These are phyloP conservation scores for Sordariomycetes sp. DNA, from an alignment of 2,329 filamentous ascomycete species.

Conservation along the genomic window DNA sequence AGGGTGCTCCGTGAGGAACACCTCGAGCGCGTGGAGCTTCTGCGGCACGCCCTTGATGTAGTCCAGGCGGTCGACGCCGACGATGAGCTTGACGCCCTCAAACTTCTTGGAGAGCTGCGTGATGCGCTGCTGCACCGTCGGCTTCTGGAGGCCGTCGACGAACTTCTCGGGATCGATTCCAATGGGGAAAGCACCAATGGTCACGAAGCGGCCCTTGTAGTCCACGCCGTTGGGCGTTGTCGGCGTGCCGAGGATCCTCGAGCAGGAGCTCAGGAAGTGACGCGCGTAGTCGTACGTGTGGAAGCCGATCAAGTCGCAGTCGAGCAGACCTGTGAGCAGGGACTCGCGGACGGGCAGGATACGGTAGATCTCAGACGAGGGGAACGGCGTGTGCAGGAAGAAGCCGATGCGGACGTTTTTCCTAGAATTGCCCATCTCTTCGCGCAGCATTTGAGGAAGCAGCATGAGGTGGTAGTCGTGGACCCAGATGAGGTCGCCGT, in stretches of 20 bases:
- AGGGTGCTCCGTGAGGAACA: constrained; percentile 92
- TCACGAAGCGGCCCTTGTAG: constrained; percentile 79
- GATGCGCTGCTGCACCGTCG: constrained; percentile 82
- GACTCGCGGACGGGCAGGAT: constrained; percentile 89
- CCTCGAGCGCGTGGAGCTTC: constrained; percentile 91
- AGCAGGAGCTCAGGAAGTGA: constrained; percentile 93
- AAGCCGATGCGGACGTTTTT: constrained; percentile 97
- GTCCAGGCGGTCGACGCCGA: constrained; percentile 86
- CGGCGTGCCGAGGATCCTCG: constrained; percentile 70
- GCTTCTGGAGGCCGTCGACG: constrained; percentile 75
- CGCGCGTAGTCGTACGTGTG: constrained; percentile 99
- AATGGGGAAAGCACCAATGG: constrained; percentile 92
- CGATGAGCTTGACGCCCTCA: constrained; percentile 90
- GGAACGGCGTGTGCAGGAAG: constrained; percentile 96
- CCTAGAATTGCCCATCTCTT: constrained; percentile 71
- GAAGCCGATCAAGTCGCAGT: constrained; percentile 94
- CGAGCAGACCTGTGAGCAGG: constrained; percentile 76
- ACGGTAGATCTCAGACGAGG: constrained; percentile 92
- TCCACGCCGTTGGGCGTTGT: constrained; percentile 93
- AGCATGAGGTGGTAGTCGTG: constrained; percentile 99
- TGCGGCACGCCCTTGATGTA: constrained; percentile 99
- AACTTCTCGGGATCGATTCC: constrained; percentile 98
- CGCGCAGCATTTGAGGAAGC: constrained; percentile 86
- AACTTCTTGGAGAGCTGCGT: constrained; percentile 81
- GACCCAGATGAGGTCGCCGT: constrained; percentile 94